Conservation (phyloP, 2,329 filamentous ascomycete genomes). For the Aspergillus uvarum region DNA sequence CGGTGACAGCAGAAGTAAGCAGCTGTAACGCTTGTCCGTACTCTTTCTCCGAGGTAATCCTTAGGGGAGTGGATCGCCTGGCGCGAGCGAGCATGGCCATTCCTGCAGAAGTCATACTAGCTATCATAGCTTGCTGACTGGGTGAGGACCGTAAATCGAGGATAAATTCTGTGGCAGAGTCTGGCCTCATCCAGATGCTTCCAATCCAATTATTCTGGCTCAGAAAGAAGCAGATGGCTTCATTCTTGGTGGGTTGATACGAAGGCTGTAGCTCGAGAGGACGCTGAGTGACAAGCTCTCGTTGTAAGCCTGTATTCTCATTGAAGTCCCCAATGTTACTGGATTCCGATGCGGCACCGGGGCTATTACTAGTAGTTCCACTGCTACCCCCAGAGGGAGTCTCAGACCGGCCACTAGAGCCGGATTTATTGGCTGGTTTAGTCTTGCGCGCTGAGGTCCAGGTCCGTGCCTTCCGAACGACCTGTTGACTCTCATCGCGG, state of each 20-base stretch:
- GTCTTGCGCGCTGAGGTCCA: constrained; percentile 29
- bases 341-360: not conserved
- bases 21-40: constrained; percentile 56
- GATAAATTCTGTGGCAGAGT: constrained; percentile 18
- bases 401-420: constrained; percentile 17
- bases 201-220: constrained; percentile 35
- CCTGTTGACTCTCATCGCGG: constrained; percentile 64
- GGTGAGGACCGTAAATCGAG: constrained; percentile 18
- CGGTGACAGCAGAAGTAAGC: constrained; percentile 34
- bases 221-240: constrained; percentile 39
- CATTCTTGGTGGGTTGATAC: constrained; percentile 28
- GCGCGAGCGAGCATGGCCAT: constrained; percentile 60
- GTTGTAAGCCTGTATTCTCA: constrained; percentile 22
- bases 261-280: constrained; percentile 27
- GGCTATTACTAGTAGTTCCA: constrained; percentile 15
- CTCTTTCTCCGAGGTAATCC: constrained; percentile 50
- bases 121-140: constrained; percentile 37
- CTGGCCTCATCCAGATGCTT: constrained; percentile 25
- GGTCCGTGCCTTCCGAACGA: constrained; percentile 58
- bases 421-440: constrained; percentile 14
- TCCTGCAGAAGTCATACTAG: constrained; percentile 58
- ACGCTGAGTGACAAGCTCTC: constrained; percentile 9
- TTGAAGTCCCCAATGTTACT: constrained; percentile 6
- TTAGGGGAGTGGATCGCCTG: constrained; percentile 48
- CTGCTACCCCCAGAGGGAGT: constrained; percentile 23